Evolutionary conservation across 2,329 filamentous ascomycete species (phyloP).

Genomic region (Nannizzia gypsea): DNA sequence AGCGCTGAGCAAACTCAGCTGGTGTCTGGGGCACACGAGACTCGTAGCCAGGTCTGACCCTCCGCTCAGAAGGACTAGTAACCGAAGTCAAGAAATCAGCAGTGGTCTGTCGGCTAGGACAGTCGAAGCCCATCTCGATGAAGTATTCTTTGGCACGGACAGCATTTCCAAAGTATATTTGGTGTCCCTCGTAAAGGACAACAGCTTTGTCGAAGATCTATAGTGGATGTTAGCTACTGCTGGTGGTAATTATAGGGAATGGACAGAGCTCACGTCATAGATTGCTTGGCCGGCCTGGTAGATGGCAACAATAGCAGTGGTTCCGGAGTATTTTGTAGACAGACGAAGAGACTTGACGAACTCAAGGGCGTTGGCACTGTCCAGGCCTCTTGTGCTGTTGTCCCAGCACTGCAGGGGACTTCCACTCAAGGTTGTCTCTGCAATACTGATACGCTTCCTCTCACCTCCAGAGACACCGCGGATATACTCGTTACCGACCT

Average conservation of each 20-base stretch:
- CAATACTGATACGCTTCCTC: slow-evolving; percentile 68
- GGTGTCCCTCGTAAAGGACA: slow-evolving; percentile 62
- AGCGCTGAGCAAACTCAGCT: slow-evolving; percentile 53
- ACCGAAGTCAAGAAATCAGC: slow-evolving; percentile 73
- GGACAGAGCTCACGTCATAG: slow-evolving; percentile 37
- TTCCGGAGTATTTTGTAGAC: slow-evolving; percentile 72
- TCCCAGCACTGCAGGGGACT: slow-evolving; percentile 65
- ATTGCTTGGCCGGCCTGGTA: slow-evolving; percentile 80
- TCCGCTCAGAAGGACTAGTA: slow-evolving; percentile 69
- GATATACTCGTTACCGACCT: slow-evolving; percentile 71
- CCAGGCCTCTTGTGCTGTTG: slow-evolving; percentile 58
- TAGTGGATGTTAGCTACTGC: slow-evolving; percentile 4
- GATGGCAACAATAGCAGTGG: slow-evolving; percentile 71
- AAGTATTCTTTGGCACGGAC: slow-evolving; percentile 61
- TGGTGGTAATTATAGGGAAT: slow-evolving; percentile 14
- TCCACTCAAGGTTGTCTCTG: slow-evolving; percentile 67
- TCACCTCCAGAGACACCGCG: slow-evolving; percentile 72
- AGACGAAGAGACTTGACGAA: slow-evolving; percentile 60
- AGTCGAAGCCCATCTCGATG: slow-evolving; percentile 60
- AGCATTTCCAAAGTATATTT: slow-evolving; percentile 64
- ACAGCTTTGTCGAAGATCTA: slow-evolving; percentile 70
- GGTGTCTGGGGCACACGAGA: slow-evolving; percentile 52
- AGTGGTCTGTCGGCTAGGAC: slow-evolving; percentile 65
- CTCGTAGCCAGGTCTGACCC: slow-evolving; percentile 51
- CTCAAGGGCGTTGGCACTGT: slow-evolving; percentile 56